Conservation (phyloP, 225 moss, liverwort and hornwort species). For the Sphagnum tenellum region DNA sequence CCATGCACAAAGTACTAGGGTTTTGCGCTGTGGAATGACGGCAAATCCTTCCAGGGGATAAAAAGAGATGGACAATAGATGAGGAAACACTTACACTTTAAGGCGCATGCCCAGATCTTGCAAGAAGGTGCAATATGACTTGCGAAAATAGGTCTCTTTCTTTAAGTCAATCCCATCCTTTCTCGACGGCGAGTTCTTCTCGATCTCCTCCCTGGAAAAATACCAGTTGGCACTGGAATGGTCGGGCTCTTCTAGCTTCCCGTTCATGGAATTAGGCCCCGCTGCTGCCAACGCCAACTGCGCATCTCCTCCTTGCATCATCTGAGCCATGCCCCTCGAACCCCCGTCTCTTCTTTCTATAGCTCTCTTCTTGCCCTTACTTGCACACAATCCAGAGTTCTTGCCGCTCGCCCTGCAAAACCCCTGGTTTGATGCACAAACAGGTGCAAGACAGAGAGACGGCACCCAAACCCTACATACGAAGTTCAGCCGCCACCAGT, state of each 20-base stretch:
- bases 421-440: too few species aligned
- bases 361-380: conserved; percentile 5
- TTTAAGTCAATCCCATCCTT: conserved; percentile 9
- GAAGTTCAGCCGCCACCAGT: too few species aligned
- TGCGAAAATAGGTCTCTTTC: conserved; percentile 9
- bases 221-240: conserved; percentile 10
- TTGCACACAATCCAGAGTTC: background rate
- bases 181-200: conserved; percentile 5
- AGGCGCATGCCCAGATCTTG: conserved; percentile 9
- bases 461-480: too few species aligned
- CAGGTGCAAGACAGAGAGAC: too few species aligned
- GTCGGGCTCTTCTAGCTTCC: conserved; percentile 8
- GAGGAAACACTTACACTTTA: conserved; percentile 6
- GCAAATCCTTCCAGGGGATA: too few species aligned
- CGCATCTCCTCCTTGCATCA: conserved; percentile 10
- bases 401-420: too few species aligned
- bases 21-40: too few species aligned
- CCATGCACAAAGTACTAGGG: too few species aligned
- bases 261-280: background rate
- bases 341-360: background rate
- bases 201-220: conserved; percentile 8
- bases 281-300: conserved; percentile 36
- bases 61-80: too few species aligned
- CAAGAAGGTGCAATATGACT: conserved; percentile 9
- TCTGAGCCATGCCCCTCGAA: background rate